Evolutionary conservation across 495 filamentous ascomycete genomes (phyloP), one percentile per base, ranked within the genome.

Genomic region (Lindgomyces ingoldianus): DNA sequence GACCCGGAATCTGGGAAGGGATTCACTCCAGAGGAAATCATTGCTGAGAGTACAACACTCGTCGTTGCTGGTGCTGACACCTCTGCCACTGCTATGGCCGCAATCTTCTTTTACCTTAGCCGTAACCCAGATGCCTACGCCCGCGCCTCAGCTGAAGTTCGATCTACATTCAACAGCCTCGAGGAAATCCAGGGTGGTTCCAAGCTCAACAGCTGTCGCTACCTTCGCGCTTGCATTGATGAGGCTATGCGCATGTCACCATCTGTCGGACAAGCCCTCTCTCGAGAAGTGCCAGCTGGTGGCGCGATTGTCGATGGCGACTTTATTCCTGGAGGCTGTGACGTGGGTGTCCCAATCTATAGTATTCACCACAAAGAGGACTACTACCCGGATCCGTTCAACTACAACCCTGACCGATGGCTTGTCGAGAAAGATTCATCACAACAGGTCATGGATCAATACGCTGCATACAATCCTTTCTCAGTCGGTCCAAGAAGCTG

Each of bases 81-180:
- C n/a, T n/a, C 67, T 16, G 60, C 76, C 11, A 73, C 64, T 6
- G 55, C 67, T 29, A 50, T 77, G 22, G 26, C 61, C 21, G 69
- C 73, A 1, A 54, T 64, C 11, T 69, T 76, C 49, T 77, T 75
- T 72, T 79, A 79, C 60, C 68, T 79, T 1, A 52, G 59, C 0
- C 71, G 64, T 0, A 57, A 71, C 4, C 73, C 75, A 14, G 27
- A 47, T 18, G 51, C 41, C n/a, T 74, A 73, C 50, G 22, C 30
- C 10, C 65, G 54, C 6, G 56, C 74, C 6, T 55, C 65, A 1
- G 3, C 46, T 12, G 78, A 80, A 53, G 69, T 79, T n/a, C 67
- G 70, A 18, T 57, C 51, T 8, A 67, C 62, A 0, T 80, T 80
- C 59, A 9, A 27, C 0, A 53, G 29, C 1, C 18, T 58, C 16